phyloP scores from a whole-genome alignment of 768 basidiomycete genomes.

The Psilocybe cyanescens region DNA sequence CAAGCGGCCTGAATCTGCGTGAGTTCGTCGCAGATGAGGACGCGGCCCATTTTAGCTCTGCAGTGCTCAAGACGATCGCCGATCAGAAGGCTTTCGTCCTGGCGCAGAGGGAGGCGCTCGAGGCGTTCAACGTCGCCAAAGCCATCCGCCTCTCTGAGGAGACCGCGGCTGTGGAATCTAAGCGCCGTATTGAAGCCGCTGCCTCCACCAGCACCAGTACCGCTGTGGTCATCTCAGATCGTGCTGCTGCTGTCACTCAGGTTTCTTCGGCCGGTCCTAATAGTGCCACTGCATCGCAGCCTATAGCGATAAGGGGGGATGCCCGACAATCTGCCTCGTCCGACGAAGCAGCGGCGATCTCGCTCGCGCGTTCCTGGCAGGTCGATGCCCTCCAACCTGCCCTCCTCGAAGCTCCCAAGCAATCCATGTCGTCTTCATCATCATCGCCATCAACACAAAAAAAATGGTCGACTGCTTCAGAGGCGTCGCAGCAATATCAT shows the following conservation, averaged over 20 bases:
- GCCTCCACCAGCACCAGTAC: constrained; percentile 5
- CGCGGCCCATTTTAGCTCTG: constrained; percentile 14
- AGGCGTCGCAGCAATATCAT: constrained; percentile 5
- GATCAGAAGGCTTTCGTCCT: constrained; percentile 32
- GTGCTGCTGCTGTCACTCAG: background rate
- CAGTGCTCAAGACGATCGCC: constrained; percentile 17
- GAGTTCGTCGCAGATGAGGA: constrained; percentile 28
- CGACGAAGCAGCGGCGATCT: constrained; percentile 19
- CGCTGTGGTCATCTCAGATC: background rate
- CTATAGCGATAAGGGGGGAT: constrained; percentile 16
- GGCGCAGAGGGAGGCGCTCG: constrained; percentile 32
- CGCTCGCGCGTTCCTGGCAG: constrained; percentile 22
- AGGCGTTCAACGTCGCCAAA: constrained; percentile 31
- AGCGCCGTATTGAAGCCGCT: constrained; percentile 9
- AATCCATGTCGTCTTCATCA: background rate
- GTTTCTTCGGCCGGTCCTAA: constrained; percentile 10
- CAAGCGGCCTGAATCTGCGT: constrained; percentile 20
- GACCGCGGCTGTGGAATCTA: constrained; percentile 27
- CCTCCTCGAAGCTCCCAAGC: constrained; percentile 18
- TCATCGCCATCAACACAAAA: constrained; percentile 11
- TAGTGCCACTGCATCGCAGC: constrained; percentile 7
- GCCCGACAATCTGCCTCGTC: background rate
- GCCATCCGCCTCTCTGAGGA: constrained; percentile 30
- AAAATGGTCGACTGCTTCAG: constrained; percentile 5
- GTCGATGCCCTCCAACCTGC: constrained; percentile 23